Conservation (phyloP, 2,329 filamentous ascomycete genomes). For the Colletotrichum neosansevieriae region DNA sequence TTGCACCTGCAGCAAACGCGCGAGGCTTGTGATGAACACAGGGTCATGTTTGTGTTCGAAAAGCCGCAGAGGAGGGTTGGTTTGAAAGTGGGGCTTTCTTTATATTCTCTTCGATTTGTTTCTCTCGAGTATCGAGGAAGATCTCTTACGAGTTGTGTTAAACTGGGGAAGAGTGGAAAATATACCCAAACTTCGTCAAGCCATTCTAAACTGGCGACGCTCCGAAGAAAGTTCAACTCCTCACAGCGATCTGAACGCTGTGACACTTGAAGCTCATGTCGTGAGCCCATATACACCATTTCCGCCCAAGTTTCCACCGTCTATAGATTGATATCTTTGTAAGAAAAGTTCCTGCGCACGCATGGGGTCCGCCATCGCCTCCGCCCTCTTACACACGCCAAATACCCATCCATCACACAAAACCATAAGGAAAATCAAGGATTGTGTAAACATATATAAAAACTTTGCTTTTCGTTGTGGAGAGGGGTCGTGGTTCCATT, state of each 20-base stretch:
- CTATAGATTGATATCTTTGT: constrained; percentile 36
- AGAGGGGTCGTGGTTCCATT: constrained; percentile 35
- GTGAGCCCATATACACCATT: constrained; percentile 24
- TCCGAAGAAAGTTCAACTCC: constrained; percentile 1
- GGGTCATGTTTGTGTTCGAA: background rate
- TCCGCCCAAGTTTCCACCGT: constrained; percentile 18
- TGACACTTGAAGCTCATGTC: constrained; percentile 7
- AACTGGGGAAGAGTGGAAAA: background rate
- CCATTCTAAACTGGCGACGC: constrained; percentile 30
- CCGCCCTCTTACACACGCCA: constrained; percentile 13
- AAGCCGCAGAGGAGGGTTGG: too few relatives aligned
- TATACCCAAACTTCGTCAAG: constrained; percentile 27
- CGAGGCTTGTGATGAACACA: too few relatives aligned
- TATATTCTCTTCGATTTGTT: constrained; percentile 1
- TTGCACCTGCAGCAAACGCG: background rate
- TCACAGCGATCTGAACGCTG: constrained; percentile 18
- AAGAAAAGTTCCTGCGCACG: background rate
- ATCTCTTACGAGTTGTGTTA: constrained; percentile 4
- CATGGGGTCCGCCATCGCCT: constrained; percentile 20
- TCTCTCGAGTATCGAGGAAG: constrained; percentile 24
- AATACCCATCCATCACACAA: constrained; percentile 8
- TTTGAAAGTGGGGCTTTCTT: constrained; percentile 1
- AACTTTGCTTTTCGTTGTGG: constrained; percentile 32
- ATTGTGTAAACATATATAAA: constrained; percentile 16
- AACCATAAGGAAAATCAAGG: constrained; percentile 6